phyloP scores from a whole-genome alignment of 1,139 yeast species.

The Yamadazyma diddensiae region DNA sequence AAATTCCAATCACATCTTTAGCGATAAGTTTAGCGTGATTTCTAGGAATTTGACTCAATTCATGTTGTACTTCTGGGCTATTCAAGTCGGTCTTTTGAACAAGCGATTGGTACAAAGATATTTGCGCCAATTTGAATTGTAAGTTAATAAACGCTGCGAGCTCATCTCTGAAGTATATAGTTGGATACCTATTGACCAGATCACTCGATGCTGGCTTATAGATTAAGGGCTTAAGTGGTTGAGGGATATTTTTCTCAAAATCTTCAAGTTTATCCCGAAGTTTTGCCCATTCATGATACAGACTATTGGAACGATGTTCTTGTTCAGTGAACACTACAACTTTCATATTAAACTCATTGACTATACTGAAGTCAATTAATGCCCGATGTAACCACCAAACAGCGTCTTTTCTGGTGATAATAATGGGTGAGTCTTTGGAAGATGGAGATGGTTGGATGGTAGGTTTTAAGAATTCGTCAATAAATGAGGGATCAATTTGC shows the following conservation, averaged over 20 bases:
- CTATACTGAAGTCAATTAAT: conserved; percentile 24
- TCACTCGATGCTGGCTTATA: conserved; percentile 24
- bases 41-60: conserved; percentile 22
- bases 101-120: conserved; percentile 31
- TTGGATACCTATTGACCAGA: conserved; percentile 23
- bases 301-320: conserved; percentile 22
- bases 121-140: conserved; percentile 30
- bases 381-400: conserved; percentile 41
- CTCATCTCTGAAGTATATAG: conserved; percentile 35
- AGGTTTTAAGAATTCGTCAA: conserved; percentile 19
- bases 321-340: conserved; percentile 25
- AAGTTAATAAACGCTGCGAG: conserved; percentile 31
- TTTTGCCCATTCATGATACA: conserved; percentile 27
- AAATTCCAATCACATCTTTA: conserved; percentile 37
- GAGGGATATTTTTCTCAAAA: conserved; percentile 29
- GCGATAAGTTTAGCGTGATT: conserved; percentile 28
- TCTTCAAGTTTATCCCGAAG: conserved; percentile 26
- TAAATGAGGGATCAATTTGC: conserved; percentile 29
- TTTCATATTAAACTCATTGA: conserved; percentile 29
- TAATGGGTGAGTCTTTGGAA: conserved; percentile 2
- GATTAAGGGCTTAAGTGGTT: conserved; percentile 29
- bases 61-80: conserved; percentile 17
- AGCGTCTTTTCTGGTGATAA: conserved; percentile 18
- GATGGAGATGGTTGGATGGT: conserved; percentile 3
- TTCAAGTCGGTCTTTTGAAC: conserved; percentile 18